Base-by-base conservation (phyloP, 495 filamentous ascomycete species). In the Neurospora discreta region DNA sequence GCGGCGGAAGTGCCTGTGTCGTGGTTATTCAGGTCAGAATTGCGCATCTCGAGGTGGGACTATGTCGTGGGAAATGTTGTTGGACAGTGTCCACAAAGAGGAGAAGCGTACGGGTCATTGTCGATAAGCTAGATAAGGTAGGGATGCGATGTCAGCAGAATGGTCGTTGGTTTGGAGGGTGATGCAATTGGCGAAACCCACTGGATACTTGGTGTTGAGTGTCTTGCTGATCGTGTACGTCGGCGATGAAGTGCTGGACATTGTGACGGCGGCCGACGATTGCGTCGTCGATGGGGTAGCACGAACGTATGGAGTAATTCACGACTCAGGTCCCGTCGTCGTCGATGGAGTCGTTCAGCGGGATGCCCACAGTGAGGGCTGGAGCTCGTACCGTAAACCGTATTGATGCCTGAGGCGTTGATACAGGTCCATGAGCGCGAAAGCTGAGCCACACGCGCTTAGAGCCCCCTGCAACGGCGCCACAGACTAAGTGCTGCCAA, bases 71-170 rank as follows among this genome's bases (percentile, higher is more conserved):
- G 46, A 13, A 65, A 39, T 2, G 39, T 65, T n/a, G 38, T 65
- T 65, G 52, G 52, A 36, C 30, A 26, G 23, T 70, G 68, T 70
- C 68, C 39, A 44, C 20, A 39, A 41, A 30, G 68, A 71, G n/a
- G 18, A 60, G 60, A 38, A 75, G 82, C 91, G 80, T 93, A 98
- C 95, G 95, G 95, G 83, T 98, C 95, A 84, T 89, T 94, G 85
- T 98, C 95, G 81, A 98, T 98, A 83, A 97, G 90, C 95, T 98
- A 65, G 52, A 65, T 33, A 65, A 65, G 52, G 52, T 1, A 65
- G 52, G 52, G 52, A 65, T 36, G 0, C 26, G 15, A 65, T 4
- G 52, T 65, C 30, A 65, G 52, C 52, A 16, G 33, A 6, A 26
- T 65, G 52, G 23, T 33, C 52, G 15, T 65, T 77, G 77, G 73